These are phyloP conservation scores for Lathyrus aphaca DNA, from an alignment of 306 rosid genomes.

Conservation along the genomic window DNA sequence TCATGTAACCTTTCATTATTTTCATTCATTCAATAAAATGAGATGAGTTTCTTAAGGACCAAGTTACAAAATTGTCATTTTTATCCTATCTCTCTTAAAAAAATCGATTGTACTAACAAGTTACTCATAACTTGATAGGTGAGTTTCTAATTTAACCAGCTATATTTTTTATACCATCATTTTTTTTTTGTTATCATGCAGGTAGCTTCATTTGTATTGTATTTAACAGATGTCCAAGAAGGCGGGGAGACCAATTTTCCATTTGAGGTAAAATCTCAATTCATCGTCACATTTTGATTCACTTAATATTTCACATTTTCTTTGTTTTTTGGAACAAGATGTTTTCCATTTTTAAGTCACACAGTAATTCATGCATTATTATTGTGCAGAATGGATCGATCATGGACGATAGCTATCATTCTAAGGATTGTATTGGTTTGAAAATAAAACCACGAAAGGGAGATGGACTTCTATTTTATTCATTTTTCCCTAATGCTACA, in stretches of 20 bases:
- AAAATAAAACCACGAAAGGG: conserved; percentile 88
- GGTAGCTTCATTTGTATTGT: conserved; percentile 87
- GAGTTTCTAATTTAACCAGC: too few relatives aligned
- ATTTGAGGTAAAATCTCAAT: conserved; percentile 66
- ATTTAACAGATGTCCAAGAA: conserved; percentile 76
- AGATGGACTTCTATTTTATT: conserved; percentile 89
- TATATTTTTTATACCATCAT: background rate
- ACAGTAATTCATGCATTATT: conserved; percentile 2
- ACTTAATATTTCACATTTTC: background rate
- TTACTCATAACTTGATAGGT: too few relatives aligned
- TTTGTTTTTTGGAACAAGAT: too few relatives aligned
- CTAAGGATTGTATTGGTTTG: conserved; percentile 62
- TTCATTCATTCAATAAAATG: too few relatives aligned
- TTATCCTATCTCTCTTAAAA: too few relatives aligned
- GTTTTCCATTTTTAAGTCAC: background rate
- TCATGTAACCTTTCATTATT: too few relatives aligned
- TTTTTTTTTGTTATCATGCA: conserved; percentile 42
- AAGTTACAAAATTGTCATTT: too few relatives aligned
- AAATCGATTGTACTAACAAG: too few relatives aligned
- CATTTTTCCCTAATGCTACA: conserved; percentile 72
- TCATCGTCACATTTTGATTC: conserved; percentile 16
- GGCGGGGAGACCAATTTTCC: conserved; percentile 97
- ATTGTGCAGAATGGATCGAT: conserved; percentile 72
- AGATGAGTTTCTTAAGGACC: too few relatives aligned
- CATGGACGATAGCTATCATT: conserved; percentile 63